Conservation (phyloP, 1,139 yeast genomes). For the Kurtzmaniella quercitrusa region DNA sequence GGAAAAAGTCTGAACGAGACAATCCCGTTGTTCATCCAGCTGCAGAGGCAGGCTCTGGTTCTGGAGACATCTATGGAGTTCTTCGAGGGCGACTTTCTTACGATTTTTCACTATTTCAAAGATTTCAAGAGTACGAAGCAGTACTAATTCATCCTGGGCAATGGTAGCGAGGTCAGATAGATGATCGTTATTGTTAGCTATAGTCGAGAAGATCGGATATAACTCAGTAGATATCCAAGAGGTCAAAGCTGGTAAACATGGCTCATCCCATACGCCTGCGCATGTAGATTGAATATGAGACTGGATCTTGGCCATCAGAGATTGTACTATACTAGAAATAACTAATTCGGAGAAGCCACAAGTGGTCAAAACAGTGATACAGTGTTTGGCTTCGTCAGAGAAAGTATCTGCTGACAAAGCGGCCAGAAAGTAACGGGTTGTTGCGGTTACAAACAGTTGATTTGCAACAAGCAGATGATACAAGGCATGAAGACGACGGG, state of each 20-base stretch:
- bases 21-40: conserved; percentile 42
- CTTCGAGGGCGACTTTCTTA: conserved; percentile 53
- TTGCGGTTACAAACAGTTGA: neutral
- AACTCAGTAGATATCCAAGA: conserved; percentile 36
- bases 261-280: conserved; percentile 36
- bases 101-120: conserved; percentile 58
- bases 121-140: conserved; percentile 58
- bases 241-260: conserved; percentile 32
- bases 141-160: conserved; percentile 42
- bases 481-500: conserved; percentile 23
- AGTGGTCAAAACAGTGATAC: conserved; percentile 4
- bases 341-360: conserved; percentile 28
- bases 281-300: conserved; percentile 31
- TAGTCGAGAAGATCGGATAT: conserved; percentile 32
- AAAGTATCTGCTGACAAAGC: neutral
- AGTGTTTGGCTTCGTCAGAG: conserved; percentile 2
- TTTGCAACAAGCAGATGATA: conserved; percentile 11
- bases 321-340: conserved; percentile 35
- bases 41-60: conserved; percentile 20
- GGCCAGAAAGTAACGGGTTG: neutral
- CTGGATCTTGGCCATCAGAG: conserved; percentile 39
- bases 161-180: conserved; percentile 33
- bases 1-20: conserved; percentile 54
- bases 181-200: conserved; percentile 17
- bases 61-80: conserved; percentile 50